A percentile compares a stretch with the other conserved stretches of the same genome.
Evolutionary conservation across 306 rosid species (phyloP).

Genomic region (Cyclanthera cordifolia): DNA sequence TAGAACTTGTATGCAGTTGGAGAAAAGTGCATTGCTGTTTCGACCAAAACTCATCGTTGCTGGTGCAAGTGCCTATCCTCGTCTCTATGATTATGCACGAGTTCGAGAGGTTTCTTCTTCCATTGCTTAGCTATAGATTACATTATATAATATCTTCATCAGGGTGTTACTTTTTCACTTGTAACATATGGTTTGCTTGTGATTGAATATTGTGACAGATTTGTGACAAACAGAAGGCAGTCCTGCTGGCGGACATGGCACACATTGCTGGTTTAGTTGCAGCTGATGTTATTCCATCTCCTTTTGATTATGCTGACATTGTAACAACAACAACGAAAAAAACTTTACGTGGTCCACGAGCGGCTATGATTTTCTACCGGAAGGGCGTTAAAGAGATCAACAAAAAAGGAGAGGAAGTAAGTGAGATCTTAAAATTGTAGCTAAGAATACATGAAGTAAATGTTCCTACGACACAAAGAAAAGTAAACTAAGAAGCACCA

Average conservation of each 20-base stretch:
- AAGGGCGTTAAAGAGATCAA: constrained; percentile 78
- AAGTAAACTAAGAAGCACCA: too few species aligned
- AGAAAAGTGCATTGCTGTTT: constrained; percentile 32
- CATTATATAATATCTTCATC: neutral
- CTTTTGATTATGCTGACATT: constrained; percentile 39
- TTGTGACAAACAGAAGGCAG: constrained; percentile 37
- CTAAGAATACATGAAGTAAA: too few species aligned
- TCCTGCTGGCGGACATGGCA: constrained; percentile 42
- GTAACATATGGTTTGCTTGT: neutral
- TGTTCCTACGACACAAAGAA: too few species aligned
- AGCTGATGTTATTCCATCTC: constrained; percentile 39
- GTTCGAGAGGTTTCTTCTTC: constrained; percentile 28
- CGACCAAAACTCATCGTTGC: constrained; percentile 40
- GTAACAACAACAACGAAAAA: constrained; percentile 93
- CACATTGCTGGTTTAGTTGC: constrained; percentile 44
- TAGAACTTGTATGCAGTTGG: constrained; percentile 23
- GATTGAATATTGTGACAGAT: constrained; percentile 16
- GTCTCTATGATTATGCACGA: constrained; percentile 34
- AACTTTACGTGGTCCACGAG: constrained; percentile 97
- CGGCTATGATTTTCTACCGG: constrained; percentile 91
- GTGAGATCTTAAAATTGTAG: constrained; percentile 18
- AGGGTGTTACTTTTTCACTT: neutral
- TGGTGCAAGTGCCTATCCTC: constrained; percentile 44
- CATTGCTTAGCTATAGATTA: neutral
- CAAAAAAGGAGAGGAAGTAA: constrained; percentile 90